Percentiles rank a stretch among this genome's conserved stretches.
phyloP scores from a whole-genome alignment of 2,329 filamentous ascomycete genomes.

The Talaromyces sp. region DNA sequence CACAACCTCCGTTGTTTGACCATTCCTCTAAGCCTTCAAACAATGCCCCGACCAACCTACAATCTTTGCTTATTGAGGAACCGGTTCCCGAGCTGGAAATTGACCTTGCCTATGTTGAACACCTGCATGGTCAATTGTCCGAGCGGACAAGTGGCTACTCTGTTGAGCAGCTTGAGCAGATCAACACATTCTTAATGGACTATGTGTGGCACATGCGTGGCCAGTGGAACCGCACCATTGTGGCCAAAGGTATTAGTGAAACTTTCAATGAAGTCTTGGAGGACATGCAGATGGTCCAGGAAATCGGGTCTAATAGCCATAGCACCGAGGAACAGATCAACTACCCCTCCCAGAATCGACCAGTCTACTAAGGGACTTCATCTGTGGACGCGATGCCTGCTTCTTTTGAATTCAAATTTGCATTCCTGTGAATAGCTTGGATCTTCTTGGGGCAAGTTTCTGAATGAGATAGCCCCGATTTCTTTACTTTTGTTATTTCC shows the following conservation, averaged over 20 bases:
- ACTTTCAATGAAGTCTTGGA: conserved; percentile 72
- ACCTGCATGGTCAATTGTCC: conserved; percentile 66
- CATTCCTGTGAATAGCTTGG: conserved; percentile 21
- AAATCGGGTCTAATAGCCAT: conserved; percentile 40
- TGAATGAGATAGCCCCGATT: conserved; percentile 1
- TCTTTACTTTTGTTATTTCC: background rate
- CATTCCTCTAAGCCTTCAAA: conserved; percentile 31
- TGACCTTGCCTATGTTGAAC: conserved; percentile 55
- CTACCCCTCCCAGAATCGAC: background rate
- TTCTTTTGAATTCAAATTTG: conserved; percentile 11
- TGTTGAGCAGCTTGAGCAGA: conserved; percentile 93
- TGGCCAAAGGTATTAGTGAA: conserved; percentile 63
- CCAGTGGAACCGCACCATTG: conserved; percentile 81
- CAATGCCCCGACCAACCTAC: conserved; percentile 31
- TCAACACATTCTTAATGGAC: conserved; percentile 88
- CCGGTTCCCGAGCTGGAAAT: conserved; percentile 37
- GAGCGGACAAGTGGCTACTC: conserved; percentile 73
- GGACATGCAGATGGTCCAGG: conserved; percentile 61
- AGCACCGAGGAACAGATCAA: conserved; percentile 34
- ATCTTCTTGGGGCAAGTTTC: conserved; percentile 3
- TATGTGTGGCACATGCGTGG: conserved; percentile 77
- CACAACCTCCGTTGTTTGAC: conserved; percentile 44
- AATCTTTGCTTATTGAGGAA: conserved; percentile 38
- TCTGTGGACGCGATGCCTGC: background rate
- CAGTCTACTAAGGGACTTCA: background rate